phyloP scores from a whole-genome alignment of 164 flowering plant genomes.

The Paratinospora sagittata region DNA sequence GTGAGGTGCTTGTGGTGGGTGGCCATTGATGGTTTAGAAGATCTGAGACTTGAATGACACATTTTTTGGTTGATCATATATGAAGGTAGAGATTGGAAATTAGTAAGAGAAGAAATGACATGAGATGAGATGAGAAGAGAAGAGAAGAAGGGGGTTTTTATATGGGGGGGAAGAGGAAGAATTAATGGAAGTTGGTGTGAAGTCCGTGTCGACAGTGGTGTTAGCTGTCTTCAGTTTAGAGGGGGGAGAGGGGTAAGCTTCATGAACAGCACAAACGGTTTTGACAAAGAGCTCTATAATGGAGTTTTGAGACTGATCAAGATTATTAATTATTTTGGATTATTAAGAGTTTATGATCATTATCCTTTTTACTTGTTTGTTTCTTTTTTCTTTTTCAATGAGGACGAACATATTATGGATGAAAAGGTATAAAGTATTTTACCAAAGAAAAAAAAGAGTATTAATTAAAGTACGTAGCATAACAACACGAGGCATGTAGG shows the following conservation, averaged over 20 bases:
- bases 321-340: too few species aligned
- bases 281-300: neutral
- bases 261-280: neutral
- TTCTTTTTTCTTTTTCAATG: too few species aligned
- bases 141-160: neutral
- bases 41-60: neutral
- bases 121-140: neutral
- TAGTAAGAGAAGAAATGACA: neutral
- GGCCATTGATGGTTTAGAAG: neutral
- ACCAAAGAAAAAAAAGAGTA: too few species aligned
- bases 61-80: neutral
- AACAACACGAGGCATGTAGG: too few species aligned
- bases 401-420: too few species aligned
- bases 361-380: too few species aligned
- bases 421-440: too few species aligned
- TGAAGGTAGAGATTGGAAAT: neutral
- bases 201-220: conserved; percentile 4
- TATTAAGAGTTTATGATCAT: too few species aligned
- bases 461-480: too few species aligned
- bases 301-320: neutral
- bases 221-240: conserved; percentile 1
- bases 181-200: conserved; percentile 11
- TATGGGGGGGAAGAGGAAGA: neutral
- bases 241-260: neutral
- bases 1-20: neutral